Conservation (phyloP, 2,329 filamentous ascomycete genomes). For the Nemania bipapillata region DNA sequence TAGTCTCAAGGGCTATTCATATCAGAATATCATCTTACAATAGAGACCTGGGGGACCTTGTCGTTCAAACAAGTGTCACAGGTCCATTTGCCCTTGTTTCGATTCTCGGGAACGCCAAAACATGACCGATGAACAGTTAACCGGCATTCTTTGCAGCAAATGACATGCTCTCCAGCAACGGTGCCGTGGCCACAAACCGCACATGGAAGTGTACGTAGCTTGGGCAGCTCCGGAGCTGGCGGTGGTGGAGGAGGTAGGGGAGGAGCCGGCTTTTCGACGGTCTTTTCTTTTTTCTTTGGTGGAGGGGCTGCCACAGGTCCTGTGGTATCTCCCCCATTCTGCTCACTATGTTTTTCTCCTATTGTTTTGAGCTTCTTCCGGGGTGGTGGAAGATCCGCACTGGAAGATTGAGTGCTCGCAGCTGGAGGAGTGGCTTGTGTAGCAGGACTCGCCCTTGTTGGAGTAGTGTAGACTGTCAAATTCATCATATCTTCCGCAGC, state of each 20-base stretch:
- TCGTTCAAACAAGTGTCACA: slow-evolving; percentile 98
- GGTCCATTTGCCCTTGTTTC: slow-evolving; percentile 82
- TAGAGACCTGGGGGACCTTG: slow-evolving; percentile 90
- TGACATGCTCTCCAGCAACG: slow-evolving; percentile 73
- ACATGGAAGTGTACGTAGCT: slow-evolving; percentile 81
- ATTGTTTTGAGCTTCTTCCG: slow-evolving; percentile 72
- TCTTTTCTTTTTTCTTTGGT: slow-evolving; percentile 71
- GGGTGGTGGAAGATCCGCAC: slow-evolving; percentile 63
- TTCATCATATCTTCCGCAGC: slow-evolving; percentile 71
- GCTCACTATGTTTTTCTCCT: slow-evolving; percentile 64
- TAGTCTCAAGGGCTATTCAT: slow-evolving; percentile 42
- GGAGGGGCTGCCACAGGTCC: slow-evolving; percentile 54
- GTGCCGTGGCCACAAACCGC: slow-evolving; percentile 83
- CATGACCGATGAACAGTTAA: slow-evolving; percentile 91
- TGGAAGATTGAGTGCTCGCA: slow-evolving; percentile 46
- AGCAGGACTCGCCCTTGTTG: slow-evolving; percentile 46
- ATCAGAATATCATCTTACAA: slow-evolving; percentile 65
- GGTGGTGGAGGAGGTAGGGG: slow-evolving; percentile 57
- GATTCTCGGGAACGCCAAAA: slow-evolving; percentile 82
- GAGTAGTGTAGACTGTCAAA: slow-evolving; percentile 55
- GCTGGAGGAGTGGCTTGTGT: slow-evolving; percentile 50
- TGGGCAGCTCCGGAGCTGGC: slow-evolving; percentile 77
- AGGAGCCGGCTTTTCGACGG: slow-evolving; percentile 68
- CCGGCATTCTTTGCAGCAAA: slow-evolving; percentile 87
- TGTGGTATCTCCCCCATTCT: slow-evolving; percentile 58